Conservation (phyloP, 2,329 filamentous ascomycete species). For the Exophiala xenobiotica region DNA sequence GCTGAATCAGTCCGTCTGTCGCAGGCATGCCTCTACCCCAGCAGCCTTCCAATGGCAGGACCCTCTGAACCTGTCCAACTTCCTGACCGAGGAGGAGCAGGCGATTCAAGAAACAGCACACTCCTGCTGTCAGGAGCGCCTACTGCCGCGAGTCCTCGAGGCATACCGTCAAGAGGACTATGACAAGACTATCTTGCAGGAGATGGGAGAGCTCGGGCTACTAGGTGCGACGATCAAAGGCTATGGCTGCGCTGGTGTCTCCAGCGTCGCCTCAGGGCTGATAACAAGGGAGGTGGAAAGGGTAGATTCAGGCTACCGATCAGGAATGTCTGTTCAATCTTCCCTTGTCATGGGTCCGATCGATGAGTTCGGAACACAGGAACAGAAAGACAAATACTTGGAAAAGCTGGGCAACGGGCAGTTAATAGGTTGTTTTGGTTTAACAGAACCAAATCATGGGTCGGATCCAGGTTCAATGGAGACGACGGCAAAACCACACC, state of each 20-base stretch:
- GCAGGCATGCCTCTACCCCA: slow-evolving; percentile 27
- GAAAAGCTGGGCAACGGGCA: slow-evolving; percentile 80
- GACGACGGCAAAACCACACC: slow-evolving; percentile 78
- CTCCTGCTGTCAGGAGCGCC: slow-evolving; percentile 86
- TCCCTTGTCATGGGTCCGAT: slow-evolving; percentile 94
- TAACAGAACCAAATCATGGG: slow-evolving; percentile 91
- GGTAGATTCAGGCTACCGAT: slow-evolving; percentile 87
- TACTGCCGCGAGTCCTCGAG: slow-evolving; percentile 82
- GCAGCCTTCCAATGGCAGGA: slow-evolving; percentile 84
- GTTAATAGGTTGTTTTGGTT: slow-evolving; percentile 78
- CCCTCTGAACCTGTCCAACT: slow-evolving; percentile 69
- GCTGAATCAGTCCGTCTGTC: slow-evolving; percentile 2
- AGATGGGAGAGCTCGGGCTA: slow-evolving; percentile 91
- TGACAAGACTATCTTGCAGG: slow-evolving; percentile 78
- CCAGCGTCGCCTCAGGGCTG: slow-evolving; percentile 81
- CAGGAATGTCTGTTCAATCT: slow-evolving; percentile 89
- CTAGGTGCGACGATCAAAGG: slow-evolving; percentile 83
- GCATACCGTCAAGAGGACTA: slow-evolving; percentile 85
- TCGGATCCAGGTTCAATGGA: slow-evolving; percentile 92
- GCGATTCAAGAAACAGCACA: slow-evolving; percentile 89
- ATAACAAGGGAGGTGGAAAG: slow-evolving; percentile 89
- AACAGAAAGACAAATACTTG: slow-evolving; percentile 82
- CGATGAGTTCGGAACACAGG: slow-evolving; percentile 78
- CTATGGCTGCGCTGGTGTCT: slow-evolving; percentile 84
- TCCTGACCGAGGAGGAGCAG: slow-evolving; percentile 86